Evolutionary conservation across 2,329 filamentous ascomycete species (phyloP).

Genomic region (Harringtonia aguacate): DNA sequence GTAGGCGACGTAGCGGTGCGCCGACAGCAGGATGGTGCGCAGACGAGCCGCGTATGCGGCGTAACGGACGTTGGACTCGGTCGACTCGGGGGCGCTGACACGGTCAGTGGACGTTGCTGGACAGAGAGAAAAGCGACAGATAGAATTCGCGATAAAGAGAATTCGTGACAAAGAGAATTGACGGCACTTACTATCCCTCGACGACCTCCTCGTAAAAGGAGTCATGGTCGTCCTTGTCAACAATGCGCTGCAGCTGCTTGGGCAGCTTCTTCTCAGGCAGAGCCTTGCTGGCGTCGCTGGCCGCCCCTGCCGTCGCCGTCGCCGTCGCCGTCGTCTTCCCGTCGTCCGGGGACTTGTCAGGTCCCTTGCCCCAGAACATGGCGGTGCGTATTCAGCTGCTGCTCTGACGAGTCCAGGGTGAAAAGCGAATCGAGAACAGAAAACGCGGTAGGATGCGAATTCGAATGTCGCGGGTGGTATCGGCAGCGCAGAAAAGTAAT

Average conservation of each 20-base stretch:
- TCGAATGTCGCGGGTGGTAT: too few relatives aligned
- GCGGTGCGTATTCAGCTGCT: slow-evolving; percentile 6
- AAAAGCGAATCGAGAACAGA: too few relatives aligned
- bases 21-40: slow-evolving; percentile 77
- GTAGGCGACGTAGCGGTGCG: slow-evolving; percentile 94
- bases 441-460: background rate
- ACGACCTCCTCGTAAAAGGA: slow-evolving; percentile 68
- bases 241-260: slow-evolving; percentile 41
- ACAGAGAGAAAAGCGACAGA: background rate
- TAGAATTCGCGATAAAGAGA: background rate
- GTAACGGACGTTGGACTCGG: slow-evolving; percentile 78
- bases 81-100: slow-evolving; percentile 62
- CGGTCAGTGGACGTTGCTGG: background rate
- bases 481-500: too few relatives aligned
- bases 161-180: background rate
- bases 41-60: slow-evolving; percentile 82
- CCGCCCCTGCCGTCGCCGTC: slow-evolving; percentile 1
- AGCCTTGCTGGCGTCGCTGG: slow-evolving; percentile 6
- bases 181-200: slow-evolving; percentile 68
- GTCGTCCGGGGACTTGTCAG: slow-evolving; percentile 18
- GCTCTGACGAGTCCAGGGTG: too few relatives aligned
- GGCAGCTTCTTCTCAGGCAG: slow-evolving; percentile 43
- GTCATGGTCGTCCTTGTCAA: slow-evolving; percentile 54
- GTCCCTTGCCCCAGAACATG: slow-evolving; percentile 30
- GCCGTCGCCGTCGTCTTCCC: slow-evolving; percentile 15